A percentile compares a stretch with the other conserved stretches of the same genome.
Evolutionary conservation across 78 protist species (phyloP).

Genomic region (Polysphondylium violaceum): DNA sequence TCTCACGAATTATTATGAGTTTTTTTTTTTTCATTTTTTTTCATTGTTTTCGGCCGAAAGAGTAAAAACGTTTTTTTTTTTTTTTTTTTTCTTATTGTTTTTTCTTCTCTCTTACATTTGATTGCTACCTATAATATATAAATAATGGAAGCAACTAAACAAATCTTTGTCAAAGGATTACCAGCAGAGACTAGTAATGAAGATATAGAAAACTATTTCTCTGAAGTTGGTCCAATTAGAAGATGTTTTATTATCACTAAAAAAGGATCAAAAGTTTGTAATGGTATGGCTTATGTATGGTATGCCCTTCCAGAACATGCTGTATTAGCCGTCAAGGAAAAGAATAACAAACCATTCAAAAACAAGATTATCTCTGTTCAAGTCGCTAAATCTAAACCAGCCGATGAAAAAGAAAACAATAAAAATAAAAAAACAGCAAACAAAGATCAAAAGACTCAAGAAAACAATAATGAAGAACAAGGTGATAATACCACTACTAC

Average conservation of each 20-base stretch:
- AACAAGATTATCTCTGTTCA: slow-evolving; percentile 20
- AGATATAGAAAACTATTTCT: slow-evolving; percentile 46
- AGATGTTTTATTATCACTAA: slow-evolving; percentile 48
- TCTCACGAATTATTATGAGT: not conserved
- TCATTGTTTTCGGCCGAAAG: not conserved
- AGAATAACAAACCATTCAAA: slow-evolving; percentile 19
- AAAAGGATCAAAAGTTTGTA: slow-evolving; percentile 12
- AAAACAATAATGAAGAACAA: not conserved
- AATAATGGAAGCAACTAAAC: slow-evolving; percentile 5
- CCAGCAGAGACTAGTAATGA: slow-evolving; percentile 42
- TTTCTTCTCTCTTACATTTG: not conserved
- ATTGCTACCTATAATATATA: not conserved
- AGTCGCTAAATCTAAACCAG: slow-evolving; percentile 29
- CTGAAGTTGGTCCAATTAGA: slow-evolving; percentile 58
- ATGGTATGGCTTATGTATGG: slow-evolving; percentile 60
- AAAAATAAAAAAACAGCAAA: not conserved
- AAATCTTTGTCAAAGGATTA: slow-evolving; percentile 41
- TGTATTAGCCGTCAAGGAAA: slow-evolving; percentile 12
- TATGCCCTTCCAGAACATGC: slow-evolving; percentile 67
- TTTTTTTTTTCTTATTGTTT: not conserved
- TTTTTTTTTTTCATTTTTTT: not conserved
- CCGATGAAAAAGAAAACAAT: not conserved
- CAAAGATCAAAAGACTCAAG: not conserved
- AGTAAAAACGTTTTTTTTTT: not conserved
- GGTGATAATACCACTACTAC: not conserved